These are phyloP conservation scores for Boletus rubropictus DNA, from an alignment of 768 basidiomycete genomes.

Conservation along the genomic window DNA sequence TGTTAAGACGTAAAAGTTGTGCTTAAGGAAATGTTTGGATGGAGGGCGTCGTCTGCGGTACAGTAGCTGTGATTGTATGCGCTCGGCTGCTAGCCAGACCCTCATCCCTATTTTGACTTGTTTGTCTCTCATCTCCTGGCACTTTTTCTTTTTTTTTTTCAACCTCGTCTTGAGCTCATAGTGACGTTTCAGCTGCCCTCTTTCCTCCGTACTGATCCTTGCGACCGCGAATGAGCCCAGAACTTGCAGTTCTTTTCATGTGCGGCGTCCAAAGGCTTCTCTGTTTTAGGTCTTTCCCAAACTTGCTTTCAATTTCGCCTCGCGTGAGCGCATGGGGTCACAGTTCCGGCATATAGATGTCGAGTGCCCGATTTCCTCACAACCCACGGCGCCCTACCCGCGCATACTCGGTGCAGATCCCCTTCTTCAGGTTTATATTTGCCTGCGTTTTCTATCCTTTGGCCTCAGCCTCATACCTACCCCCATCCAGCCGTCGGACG, in stretches of 20 bases:
- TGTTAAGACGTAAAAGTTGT: constrained; percentile 25
- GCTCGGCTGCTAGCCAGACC: not conserved
- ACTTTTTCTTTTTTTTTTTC: no score
- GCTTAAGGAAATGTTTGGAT: not conserved
- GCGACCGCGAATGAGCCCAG: not conserved
- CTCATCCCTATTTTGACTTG: constrained; percentile 29
- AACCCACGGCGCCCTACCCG: not conserved
- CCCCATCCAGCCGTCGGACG: not conserved
- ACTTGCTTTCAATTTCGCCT: constrained; percentile 14
- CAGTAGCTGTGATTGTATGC: constrained; percentile 18
- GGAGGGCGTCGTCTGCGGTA: not conserved
- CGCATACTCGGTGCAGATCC: not conserved
- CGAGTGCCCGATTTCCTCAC: constrained; percentile 18
- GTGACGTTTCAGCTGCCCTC: not conserved
- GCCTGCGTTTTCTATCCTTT: not conserved
- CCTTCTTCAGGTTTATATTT: constrained; percentile 2
- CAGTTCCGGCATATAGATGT: constrained; percentile 19
- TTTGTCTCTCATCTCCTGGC: constrained; percentile 19
- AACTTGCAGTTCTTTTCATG: not conserved
- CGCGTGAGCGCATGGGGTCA: constrained; percentile 3
- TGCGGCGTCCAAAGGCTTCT: not conserved
- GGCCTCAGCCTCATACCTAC: not conserved
- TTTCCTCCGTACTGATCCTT: constrained; percentile 3
- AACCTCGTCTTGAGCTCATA: no score
- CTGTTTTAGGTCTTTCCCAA: not conserved